Percentiles rank a stretch among this genome's conserved stretches.
Evolutionary conservation across 257 asterid genomes (phyloP).

Genomic region (Paraleonurus japonicus): DNA sequence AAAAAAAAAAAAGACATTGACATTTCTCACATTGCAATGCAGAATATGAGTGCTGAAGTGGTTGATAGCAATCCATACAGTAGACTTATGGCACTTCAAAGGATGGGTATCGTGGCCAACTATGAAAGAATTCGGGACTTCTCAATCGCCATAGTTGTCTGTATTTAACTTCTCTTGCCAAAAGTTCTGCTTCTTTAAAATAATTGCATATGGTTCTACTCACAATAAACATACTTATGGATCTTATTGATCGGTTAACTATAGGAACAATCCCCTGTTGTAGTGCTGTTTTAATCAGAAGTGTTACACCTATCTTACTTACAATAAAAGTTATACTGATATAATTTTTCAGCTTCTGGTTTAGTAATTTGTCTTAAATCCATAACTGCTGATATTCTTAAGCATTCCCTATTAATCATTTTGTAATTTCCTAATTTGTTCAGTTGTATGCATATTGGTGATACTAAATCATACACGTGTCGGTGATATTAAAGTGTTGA

Average conservation of each 20-base stretch:
- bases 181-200: not conserved
- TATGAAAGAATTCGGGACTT: slow-evolving; percentile 83
- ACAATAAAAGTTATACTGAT: not conserved
- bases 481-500: not conserved
- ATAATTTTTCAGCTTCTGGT: slow-evolving; percentile 1
- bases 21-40: slow-evolving; percentile 26
- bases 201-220: not conserved
- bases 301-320: not conserved
- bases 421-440: not conserved
- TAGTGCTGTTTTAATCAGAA: slow-evolving; percentile 5
- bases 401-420: not conserved
- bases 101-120: slow-evolving; percentile 97
- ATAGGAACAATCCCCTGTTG: not conserved
- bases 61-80: slow-evolving; percentile 97
- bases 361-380: not conserved
- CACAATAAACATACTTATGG: not conserved
- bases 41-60: slow-evolving; percentile 96
- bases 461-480: not conserved
- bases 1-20: slow-evolving; percentile 8
- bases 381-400: slow-evolving; percentile 7
- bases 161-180: slow-evolving; percentile 33
- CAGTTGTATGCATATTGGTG: not conserved
- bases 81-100: slow-evolving; percentile 98
- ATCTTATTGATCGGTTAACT: not conserved
- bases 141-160: slow-evolving; percentile 92